Evolutionary conservation across 768 basidiomycete species (phyloP).

Genomic region (Scleroderma bovista): DNA sequence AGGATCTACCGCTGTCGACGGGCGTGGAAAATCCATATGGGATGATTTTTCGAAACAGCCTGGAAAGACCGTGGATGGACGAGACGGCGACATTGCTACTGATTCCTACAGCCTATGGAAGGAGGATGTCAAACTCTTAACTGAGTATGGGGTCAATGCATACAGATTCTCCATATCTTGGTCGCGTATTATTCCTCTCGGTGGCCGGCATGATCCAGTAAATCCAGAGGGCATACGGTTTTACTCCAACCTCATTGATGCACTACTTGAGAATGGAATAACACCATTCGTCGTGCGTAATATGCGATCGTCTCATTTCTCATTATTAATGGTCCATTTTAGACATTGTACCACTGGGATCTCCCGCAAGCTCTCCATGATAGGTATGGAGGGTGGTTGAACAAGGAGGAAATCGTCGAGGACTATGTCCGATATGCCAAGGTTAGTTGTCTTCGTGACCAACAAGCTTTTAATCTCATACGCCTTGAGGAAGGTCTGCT

Average conservation of each 20-base stretch:
- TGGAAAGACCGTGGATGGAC: slow-evolving; percentile 65
- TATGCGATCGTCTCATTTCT: background rate
- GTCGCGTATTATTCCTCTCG: slow-evolving; percentile 70
- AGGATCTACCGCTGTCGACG: slow-evolving; percentile 54
- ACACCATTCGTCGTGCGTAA: slow-evolving; percentile 58
- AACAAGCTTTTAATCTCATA: background rate
- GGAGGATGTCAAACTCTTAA: slow-evolving; percentile 59
- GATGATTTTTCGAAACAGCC: slow-evolving; percentile 63
- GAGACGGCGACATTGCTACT: slow-evolving; percentile 63
- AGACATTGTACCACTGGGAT: slow-evolving; percentile 79
- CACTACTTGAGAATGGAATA: slow-evolving; percentile 55
- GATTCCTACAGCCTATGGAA: slow-evolving; percentile 67
- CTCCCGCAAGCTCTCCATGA: slow-evolving; percentile 71
- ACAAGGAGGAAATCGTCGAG: slow-evolving; percentile 61
- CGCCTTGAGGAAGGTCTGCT: slow-evolving; percentile 47
- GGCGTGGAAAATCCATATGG: slow-evolving; percentile 69
- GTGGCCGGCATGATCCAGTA: slow-evolving; percentile 66
- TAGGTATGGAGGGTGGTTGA: slow-evolving; percentile 71
- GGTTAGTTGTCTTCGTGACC: slow-evolving; percentile 28
- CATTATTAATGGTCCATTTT: background rate
- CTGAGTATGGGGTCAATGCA: slow-evolving; percentile 58
- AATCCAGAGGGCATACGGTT: slow-evolving; percentile 65
- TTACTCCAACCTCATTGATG: slow-evolving; percentile 69
- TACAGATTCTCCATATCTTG: slow-evolving; percentile 77
- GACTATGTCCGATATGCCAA: slow-evolving; percentile 61